Evolutionary conservation across 768 basidiomycete species (phyloP).

Genomic region (Phanerochaete sordida): DNA sequence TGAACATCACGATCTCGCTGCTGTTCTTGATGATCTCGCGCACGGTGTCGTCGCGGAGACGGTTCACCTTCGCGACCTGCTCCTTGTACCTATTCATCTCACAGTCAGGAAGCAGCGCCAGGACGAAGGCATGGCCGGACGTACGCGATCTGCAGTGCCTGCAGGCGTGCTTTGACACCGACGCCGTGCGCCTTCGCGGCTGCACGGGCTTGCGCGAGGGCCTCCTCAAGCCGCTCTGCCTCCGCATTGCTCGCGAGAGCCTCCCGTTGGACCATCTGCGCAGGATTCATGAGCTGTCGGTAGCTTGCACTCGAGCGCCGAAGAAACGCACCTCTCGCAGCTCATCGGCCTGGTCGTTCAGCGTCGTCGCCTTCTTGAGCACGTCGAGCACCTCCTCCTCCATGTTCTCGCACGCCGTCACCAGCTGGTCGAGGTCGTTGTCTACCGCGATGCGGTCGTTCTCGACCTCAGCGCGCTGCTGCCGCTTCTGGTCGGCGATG

Average conservation of each 20-base stretch:
- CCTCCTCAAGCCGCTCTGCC: constrained; percentile 63
- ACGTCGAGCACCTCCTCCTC: constrained; percentile 74
- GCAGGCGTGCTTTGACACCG: constrained; percentile 74
- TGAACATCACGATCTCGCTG: constrained; percentile 80
- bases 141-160: constrained; percentile 75
- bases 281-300: neutral
- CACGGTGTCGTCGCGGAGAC: constrained; percentile 75
- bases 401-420: constrained; percentile 73
- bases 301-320: neutral
- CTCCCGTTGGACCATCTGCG: constrained; percentile 75
- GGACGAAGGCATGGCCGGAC: constrained; percentile 20
- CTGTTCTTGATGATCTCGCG: constrained; percentile 82
- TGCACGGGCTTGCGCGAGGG: constrained; percentile 69
- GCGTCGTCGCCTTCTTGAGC: constrained; percentile 65
- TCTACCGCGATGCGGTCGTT: constrained; percentile 79
- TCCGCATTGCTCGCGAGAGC: constrained; percentile 63
- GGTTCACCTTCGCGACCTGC: constrained; percentile 70
- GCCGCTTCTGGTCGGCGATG: constrained; percentile 69
- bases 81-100: constrained; percentile 59
- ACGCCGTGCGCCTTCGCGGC: constrained; percentile 80
- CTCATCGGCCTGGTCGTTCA: constrained; percentile 78
- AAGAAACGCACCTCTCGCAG: constrained; percentile 64
- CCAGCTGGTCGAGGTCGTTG: constrained; percentile 76
- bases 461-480: constrained; percentile 66
- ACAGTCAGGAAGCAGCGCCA: constrained; percentile 2